phyloP scores from a whole-genome alignment of 1,139 yeast genomes.

The Spathaspora sp. region DNA sequence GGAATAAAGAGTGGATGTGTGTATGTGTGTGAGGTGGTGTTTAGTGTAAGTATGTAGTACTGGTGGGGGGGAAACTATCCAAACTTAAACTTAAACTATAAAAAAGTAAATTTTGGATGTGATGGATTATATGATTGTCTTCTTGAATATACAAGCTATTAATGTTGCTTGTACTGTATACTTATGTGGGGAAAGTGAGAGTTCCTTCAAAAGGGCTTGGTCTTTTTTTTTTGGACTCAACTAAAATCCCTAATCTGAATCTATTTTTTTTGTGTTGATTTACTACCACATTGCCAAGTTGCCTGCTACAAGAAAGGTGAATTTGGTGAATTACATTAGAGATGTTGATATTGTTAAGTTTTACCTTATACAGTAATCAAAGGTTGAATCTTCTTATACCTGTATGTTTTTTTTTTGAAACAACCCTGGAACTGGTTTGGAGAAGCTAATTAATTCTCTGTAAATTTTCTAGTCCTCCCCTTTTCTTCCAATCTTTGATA shows the following conservation, averaged over 20 bases:
- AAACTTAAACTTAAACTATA: neutral
- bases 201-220: neutral
- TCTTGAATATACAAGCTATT: neutral
- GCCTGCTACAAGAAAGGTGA: too few relatives aligned
- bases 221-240: neutral
- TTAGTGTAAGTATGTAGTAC: slow-evolving; percentile 2
- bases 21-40: neutral
- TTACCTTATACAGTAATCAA: too few relatives aligned
- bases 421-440: too few relatives aligned
- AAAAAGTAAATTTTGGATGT: neutral
- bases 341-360: too few relatives aligned
- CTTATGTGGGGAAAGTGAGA: neutral
- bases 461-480: too few relatives aligned
- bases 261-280: neutral
- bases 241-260: neutral
- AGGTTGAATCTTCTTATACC: too few relatives aligned
- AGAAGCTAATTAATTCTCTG: too few relatives aligned
- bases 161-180: neutral
- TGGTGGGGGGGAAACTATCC: too few relatives aligned
- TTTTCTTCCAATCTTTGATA: too few relatives aligned
- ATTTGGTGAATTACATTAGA: too few relatives aligned
- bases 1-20: neutral
- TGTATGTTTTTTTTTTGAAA: too few relatives aligned
- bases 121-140: neutral
- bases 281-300: too few relatives aligned